phyloP scores from a whole-genome alignment of 345 rosid species.

The Bruguiera parviflora region DNA sequence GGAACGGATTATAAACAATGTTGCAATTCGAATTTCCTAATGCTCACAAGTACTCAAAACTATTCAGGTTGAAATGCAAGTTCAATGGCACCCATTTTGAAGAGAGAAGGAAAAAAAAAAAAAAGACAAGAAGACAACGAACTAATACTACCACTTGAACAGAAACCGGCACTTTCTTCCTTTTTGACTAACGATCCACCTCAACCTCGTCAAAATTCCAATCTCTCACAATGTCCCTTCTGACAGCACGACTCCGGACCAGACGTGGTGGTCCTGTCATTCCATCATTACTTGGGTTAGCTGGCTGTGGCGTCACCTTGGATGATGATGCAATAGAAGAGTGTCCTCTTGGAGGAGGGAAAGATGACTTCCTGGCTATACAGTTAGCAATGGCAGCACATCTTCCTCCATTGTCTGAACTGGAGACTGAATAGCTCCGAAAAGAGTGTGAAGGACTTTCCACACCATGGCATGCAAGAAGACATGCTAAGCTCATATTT shows the following conservation, averaged over 20 bases:
- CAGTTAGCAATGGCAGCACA: constrained; percentile 74
- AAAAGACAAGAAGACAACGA: constrained; percentile 4
- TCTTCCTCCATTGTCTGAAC: constrained; percentile 87
- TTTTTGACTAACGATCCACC: constrained; percentile 41
- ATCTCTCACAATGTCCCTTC: constrained; percentile 90
- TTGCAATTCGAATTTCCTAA: constrained; percentile 17
- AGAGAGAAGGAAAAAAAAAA: constrained; percentile 14
- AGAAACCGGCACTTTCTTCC: constrained; percentile 4
- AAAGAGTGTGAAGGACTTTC: constrained; percentile 95
- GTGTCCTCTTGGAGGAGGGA: constrained; percentile 56
- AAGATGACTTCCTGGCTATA: constrained; percentile 55
- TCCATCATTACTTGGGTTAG: constrained; percentile 32
- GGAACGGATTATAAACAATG: constrained; percentile 12
- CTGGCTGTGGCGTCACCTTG: constrained; percentile 86
- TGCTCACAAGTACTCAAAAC: constrained; percentile 26
- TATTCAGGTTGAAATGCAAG: constrained; percentile 22
- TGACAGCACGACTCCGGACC: constrained; percentile 82
- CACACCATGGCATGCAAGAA: constrained; percentile 78
- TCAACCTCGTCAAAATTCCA: constrained; percentile 81
- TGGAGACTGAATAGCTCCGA: constrained; percentile 88
- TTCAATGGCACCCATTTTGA: constrained; percentile 22
- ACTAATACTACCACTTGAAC: constrained; percentile 21
- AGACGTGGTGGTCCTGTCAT: constrained; percentile 67
- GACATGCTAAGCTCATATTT: constrained; percentile 85
- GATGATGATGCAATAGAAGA: constrained; percentile 54